Evolutionary conservation across 805 yeast genomes (phyloP).

Genomic region (Cyberlindnera galapagoensis): DNA sequence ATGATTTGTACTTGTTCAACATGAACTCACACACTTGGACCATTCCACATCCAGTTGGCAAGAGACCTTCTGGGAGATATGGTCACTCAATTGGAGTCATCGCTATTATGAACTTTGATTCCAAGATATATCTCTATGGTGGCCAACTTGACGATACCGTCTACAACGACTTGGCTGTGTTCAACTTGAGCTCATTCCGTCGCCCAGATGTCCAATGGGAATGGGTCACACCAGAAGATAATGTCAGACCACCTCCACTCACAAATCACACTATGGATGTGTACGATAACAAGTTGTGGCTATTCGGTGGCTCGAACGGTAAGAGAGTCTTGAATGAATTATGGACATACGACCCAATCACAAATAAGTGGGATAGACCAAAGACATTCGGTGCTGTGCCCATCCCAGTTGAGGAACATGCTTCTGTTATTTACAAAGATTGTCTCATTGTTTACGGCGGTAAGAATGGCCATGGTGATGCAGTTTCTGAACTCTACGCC

Average conservation of each 20-base stretch:
- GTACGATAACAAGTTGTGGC: constrained; percentile 68
- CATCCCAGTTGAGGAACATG: constrained; percentile 86
- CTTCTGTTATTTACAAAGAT: constrained; percentile 74
- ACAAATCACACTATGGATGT: constrained; percentile 88
- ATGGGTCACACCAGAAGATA: constrained; percentile 47
- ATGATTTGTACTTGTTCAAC: constrained; percentile 81
- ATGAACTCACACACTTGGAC: constrained; percentile 76
- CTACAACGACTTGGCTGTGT: constrained; percentile 78
- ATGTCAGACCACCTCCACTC: constrained; percentile 67
- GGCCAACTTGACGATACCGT: constrained; percentile 85
- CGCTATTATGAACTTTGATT: constrained; percentile 49
- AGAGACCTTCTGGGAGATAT: constrained; percentile 85
- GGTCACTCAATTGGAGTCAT: constrained; percentile 88
- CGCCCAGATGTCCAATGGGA: constrained; percentile 85
- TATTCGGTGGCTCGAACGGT: constrained; percentile 90
- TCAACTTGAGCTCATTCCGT: constrained; percentile 82
- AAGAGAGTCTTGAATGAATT: constrained; percentile 65
- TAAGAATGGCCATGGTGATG: constrained; percentile 63
- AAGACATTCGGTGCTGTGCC: constrained; percentile 66
- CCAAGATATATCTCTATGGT: constrained; percentile 77
- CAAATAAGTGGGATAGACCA: constrained; percentile 64
- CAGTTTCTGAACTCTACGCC: constrained; percentile 62
- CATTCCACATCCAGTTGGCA: constrained; percentile 64
- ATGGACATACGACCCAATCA: constrained; percentile 70
- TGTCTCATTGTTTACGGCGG: constrained; percentile 87